These are phyloP conservation scores for Psilocybe cubensis DNA, from an alignment of 768 basidiomycete genomes.

Conservation along the genomic window DNA sequence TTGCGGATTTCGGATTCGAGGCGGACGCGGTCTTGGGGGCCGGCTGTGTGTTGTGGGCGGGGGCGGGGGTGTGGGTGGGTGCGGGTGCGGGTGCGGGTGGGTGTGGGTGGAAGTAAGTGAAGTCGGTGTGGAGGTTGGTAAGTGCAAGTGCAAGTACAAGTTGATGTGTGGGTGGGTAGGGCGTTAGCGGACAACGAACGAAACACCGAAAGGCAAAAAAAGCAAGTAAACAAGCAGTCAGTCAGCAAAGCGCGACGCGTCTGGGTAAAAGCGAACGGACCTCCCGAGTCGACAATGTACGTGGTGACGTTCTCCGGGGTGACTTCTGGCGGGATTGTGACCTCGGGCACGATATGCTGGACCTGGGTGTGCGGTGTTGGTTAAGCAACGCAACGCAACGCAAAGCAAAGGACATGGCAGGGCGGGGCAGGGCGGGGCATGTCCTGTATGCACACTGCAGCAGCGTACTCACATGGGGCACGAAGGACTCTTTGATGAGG, in stretches of 20 bases:
- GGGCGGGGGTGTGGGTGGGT: slow-evolving; percentile 9
- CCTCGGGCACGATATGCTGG: slow-evolving; percentile 93
- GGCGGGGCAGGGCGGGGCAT: background rate
- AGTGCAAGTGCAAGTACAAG: no score
- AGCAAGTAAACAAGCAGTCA: no score
- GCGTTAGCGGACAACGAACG: no score
- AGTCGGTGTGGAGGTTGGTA: background rate
- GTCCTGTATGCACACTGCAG: background rate
- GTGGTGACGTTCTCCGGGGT: slow-evolving; percentile 98
- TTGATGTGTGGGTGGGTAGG: no score
- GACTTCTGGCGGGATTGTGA: slow-evolving; percentile 97
- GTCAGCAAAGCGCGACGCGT: no score
- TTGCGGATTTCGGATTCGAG: slow-evolving; percentile 95
- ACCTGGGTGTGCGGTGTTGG: slow-evolving; percentile 69
- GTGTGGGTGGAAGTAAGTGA: background rate
- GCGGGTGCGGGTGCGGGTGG: slow-evolving; percentile 30
- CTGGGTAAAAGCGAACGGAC: slow-evolving; percentile 39
- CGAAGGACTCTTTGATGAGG: slow-evolving; percentile 94
- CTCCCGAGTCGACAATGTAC: slow-evolving; percentile 96
- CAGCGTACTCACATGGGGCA: slow-evolving; percentile 69
- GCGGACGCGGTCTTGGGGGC: slow-evolving; percentile 83
- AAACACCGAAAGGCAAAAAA: no score
- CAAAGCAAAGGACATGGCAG: no score
- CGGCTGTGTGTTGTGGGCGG: slow-evolving; percentile 54
- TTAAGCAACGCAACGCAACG: no score